Evolutionary conservation across 129 eudicot species (phyloP).

Genomic region (Dittrichia graveolens): DNA sequence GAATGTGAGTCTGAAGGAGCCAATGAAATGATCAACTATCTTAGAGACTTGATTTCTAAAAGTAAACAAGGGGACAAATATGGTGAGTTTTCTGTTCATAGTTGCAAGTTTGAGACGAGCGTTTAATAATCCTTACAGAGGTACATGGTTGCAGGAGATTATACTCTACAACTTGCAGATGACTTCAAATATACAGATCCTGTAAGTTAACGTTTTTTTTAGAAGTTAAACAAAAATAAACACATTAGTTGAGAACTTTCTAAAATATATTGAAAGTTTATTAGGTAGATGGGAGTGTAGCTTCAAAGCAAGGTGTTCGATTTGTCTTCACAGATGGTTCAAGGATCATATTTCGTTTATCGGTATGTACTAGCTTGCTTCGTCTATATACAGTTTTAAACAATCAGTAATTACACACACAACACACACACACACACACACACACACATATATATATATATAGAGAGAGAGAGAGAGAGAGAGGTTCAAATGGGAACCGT

Average conservation of each 20-base stretch:
- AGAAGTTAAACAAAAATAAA: not conserved
- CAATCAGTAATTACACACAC: too few relatives aligned
- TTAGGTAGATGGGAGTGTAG: conserved; percentile 97
- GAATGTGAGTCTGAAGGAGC: conserved; percentile 99
- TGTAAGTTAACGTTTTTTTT: conserved; percentile 55
- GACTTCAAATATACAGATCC: conserved; percentile 92
- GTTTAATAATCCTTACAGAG: conserved; percentile 15
- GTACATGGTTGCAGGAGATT: conserved; percentile 51
- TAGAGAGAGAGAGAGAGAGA: conserved; percentile 15
- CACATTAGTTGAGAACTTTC: not conserved
- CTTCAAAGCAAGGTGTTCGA: conserved; percentile 90
- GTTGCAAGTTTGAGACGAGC: not conserved
- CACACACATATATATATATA: not conserved
- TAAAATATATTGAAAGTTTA: conserved; percentile 6
- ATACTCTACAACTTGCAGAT: conserved; percentile 81
- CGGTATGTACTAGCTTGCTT: conserved; percentile 42
- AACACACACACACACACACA: not conserved
- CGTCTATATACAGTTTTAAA: not conserved
- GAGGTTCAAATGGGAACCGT: too few relatives aligned
- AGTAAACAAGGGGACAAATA: conserved; percentile 83
- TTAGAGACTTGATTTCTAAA: conserved; percentile 82
- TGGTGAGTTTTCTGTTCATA: conserved; percentile 46
- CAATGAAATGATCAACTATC: conserved; percentile 83
- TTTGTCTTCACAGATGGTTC: conserved; percentile 98
- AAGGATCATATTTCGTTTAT: conserved; percentile 90